Conservation (phyloP, 2,329 filamentous ascomycete genomes). For the Colletotrichum kahawae region DNA sequence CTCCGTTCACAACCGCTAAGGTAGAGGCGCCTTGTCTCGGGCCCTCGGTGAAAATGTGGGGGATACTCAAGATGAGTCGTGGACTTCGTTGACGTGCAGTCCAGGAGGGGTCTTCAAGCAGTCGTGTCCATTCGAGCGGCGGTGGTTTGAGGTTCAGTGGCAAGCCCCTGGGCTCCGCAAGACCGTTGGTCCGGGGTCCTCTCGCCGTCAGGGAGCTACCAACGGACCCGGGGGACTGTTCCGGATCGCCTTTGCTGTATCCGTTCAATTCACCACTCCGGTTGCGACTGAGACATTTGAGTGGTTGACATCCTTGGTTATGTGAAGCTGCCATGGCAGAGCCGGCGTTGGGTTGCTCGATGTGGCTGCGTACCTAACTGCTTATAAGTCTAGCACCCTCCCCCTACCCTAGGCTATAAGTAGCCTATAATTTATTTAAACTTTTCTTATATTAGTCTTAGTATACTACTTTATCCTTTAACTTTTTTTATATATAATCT, state of each 20-base stretch:
- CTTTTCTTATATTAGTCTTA: too few relatives aligned
- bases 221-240: not conserved
- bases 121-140: not conserved
- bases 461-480: too few relatives aligned
- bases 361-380: not conserved
- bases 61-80: slow-evolving; percentile 2
- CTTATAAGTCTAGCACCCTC: too few relatives aligned
- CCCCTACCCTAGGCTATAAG: too few relatives aligned
- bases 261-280: not conserved
- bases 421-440: too few relatives aligned
- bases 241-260: not conserved
- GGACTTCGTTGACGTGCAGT: not conserved
- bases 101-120: not conserved
- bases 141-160: slow-evolving; percentile 16
- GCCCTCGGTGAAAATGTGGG: slow-evolving; percentile 16
- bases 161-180: not conserved
- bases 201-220: not conserved
- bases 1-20: not conserved
- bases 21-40: not conserved
- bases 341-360: not conserved
- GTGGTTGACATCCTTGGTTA: not conserved
- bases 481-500: too few relatives aligned
- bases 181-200: not conserved
- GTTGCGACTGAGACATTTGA: not conserved
- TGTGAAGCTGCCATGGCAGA: not conserved